Percentiles rank a stretch among this genome's conserved stretches.
These are phyloP conservation scores for Leccinum sublutescens DNA, from an alignment of 768 basidiomycete genomes.

Conservation along the genomic window DNA sequence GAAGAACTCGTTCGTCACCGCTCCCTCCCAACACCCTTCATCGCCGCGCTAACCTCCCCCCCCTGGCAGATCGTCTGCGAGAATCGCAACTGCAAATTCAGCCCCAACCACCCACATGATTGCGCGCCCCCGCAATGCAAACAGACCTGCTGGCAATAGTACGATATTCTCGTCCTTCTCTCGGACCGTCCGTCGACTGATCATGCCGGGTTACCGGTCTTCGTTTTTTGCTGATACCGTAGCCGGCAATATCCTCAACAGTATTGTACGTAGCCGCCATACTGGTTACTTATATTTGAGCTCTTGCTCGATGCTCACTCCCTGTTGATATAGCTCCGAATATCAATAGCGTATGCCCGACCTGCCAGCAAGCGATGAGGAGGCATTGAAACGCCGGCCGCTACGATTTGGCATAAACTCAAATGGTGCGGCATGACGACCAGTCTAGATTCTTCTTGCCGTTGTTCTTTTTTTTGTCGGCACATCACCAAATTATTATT, in stretches of 20 bases:
- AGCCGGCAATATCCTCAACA: conserved; percentile 48
- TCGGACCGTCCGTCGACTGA: not conserved
- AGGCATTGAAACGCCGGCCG: conserved; percentile 19
- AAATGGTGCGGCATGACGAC: not conserved
- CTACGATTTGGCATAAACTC: not conserved
- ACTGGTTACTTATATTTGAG: not conserved
- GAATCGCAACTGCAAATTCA: conserved; percentile 50
- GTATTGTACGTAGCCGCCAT: conserved; percentile 36
- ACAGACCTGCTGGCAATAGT: conserved; percentile 52
- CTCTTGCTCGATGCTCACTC: not conserved
- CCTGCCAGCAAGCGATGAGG: conserved; percentile 33
- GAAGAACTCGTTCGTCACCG: conserved; percentile 35
- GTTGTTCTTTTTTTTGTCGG: conserved; percentile 3
- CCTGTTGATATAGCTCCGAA: conserved; percentile 36
- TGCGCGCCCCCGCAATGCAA: conserved; percentile 45
- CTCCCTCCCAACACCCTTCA: not conserved
- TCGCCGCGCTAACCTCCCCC: conserved; percentile 5
- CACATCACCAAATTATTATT: conserved; percentile 24
- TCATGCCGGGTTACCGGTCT: not conserved
- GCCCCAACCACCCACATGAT: conserved; percentile 45
- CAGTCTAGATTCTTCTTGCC: conserved; percentile 9
- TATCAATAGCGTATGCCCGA: conserved; percentile 42
- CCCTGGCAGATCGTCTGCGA: conserved; percentile 47
- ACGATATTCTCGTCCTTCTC: conserved; percentile 5
- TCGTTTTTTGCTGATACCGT: conserved; percentile 1